These are phyloP conservation scores for Trichosporon sp. DNA, from an alignment of 1,284 basidiomycete species.

Conservation along the genomic window DNA sequence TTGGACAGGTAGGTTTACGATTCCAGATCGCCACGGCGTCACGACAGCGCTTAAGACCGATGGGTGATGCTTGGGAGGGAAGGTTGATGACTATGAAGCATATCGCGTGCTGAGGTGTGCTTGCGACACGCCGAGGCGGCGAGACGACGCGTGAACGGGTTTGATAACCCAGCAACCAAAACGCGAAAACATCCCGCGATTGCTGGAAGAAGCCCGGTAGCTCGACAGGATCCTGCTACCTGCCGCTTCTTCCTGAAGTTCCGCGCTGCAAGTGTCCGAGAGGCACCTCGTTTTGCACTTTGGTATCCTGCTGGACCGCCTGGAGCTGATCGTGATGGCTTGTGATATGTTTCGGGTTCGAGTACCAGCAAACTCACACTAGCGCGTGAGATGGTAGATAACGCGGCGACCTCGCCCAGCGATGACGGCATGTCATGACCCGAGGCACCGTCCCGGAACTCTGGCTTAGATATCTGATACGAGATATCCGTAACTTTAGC, in stretches of 20 bases:
- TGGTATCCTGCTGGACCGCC: neutral
- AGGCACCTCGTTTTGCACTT: neutral
- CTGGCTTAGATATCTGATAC: conserved; percentile 13
- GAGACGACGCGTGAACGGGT: neutral
- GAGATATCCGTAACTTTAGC: conserved; percentile 6
- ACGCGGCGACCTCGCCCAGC: neutral
- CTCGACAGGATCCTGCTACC: neutral
- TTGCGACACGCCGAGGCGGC: neutral
- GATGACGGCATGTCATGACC: neutral
- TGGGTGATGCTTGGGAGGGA: neutral
- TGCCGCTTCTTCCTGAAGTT: neutral
- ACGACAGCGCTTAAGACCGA: neutral
- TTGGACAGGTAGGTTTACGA: neutral
- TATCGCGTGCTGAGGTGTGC: conserved; percentile 13
- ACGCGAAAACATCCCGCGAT: neutral
- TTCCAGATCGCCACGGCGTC: neutral
- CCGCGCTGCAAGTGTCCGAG: neutral
- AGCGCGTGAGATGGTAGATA: neutral
- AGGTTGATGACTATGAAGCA: conserved; percentile 14
- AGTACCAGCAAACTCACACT: neutral
- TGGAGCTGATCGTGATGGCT: neutral
- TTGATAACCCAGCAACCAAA: neutral
- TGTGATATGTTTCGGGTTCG: conserved; percentile 8
- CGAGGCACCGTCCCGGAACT: conserved; percentile 18
- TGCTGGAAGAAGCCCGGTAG: conserved; percentile 5